Evolutionary conservation across 352 stramenopile genomes (phyloP), one percentile per base, ranked within the genome.

Genomic region (Phytophthora capsici): DNA sequence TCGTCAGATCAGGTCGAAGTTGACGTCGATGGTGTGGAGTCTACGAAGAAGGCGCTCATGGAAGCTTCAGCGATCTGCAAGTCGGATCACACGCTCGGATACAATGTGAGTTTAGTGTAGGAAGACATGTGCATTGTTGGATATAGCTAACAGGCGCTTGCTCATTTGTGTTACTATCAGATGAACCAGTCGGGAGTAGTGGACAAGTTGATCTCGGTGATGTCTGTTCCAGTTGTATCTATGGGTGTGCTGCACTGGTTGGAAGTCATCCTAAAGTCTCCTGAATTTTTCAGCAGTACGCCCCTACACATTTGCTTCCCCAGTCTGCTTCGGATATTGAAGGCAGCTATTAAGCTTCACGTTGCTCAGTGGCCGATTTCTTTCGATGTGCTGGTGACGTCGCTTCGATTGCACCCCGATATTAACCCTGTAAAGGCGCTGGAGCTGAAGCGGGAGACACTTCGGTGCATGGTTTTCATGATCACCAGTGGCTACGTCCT

Each of bases 161-260:
- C 9, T 34, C 28, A 8, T 34, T 34, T 34, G 9, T 14, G 3
- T 34, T 9, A 3, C 41, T 20, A 40, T 46, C 48, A 95, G 87
- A 96, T 96, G 88, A 94, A 93, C 50, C 83, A 92, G 56, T 90
- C 85, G 3, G 88, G 86, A 37, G 86, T 92, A 4, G 84, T 96
- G 5, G 83, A 96, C 45, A 91, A 88, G 40, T 58, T 96, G 23
- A 82, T 85, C 14, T 84, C 77, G 16, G 80, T 86, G 14, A 96
- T 96, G 85, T 76, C 73, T 4, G 75, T 89, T 2, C 86, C 88
- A n/a, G 81, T 93, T 16, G 88, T 90, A n/a, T 92, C 86, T 0
- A 93, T 96, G 82, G 88, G 88, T 20, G 85, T 93, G 3, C 66
- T 96, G 13, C 86, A 94, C 59, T 96, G 88, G 88, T 65, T 96